Percentiles rank a stretch among this genome's conserved stretches.
These are phyloP conservation scores for Xylaria polymorpha DNA, from an alignment of 2,329 filamentous ascomycete genomes.

Conservation along the genomic window DNA sequence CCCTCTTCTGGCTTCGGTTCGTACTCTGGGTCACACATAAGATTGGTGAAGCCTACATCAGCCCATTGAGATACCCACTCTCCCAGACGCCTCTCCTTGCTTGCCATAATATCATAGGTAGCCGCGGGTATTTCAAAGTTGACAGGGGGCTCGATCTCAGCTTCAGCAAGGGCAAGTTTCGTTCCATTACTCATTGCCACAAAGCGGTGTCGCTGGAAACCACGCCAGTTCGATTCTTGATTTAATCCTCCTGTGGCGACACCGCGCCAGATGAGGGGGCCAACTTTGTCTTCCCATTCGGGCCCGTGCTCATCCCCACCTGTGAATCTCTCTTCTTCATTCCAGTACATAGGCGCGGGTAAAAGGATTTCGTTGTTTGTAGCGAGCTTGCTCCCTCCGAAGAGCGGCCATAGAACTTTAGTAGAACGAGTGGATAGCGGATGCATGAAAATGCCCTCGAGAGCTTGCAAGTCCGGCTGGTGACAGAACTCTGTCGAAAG, in stretches of 20 bases:
- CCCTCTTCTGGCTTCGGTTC: constrained; percentile 51
- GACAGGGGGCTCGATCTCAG: constrained; percentile 54
- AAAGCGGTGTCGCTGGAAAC: constrained; percentile 81
- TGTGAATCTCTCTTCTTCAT: constrained; percentile 70
- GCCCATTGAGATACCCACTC: constrained; percentile 63
- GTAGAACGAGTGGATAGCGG: constrained; percentile 68
- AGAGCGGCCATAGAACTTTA: constrained; percentile 70
- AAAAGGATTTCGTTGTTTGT: constrained; percentile 78
- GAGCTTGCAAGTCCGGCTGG: constrained; percentile 70
- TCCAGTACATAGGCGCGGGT: constrained; percentile 76
- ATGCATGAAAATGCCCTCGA: constrained; percentile 73
- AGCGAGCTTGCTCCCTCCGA: constrained; percentile 74
- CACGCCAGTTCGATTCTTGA: constrained; percentile 71
- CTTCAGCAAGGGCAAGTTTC: constrained; percentile 62
- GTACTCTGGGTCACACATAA: constrained; percentile 59
- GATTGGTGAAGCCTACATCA: constrained; percentile 65
- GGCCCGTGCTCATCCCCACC: constrained; percentile 65
- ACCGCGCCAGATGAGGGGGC: constrained; percentile 71
- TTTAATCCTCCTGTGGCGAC: constrained; percentile 74
- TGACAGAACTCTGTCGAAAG: constrained; percentile 72
- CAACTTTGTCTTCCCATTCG: constrained; percentile 67
- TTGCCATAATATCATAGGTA: constrained; percentile 61
- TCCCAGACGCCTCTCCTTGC: constrained; percentile 58
- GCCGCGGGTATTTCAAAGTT: constrained; percentile 66
- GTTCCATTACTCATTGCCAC: constrained; percentile 78